Evolutionary conservation across 2,329 filamentous ascomycete genomes (phyloP).

Genomic region (Phyllosticta citribraziliensis): DNA sequence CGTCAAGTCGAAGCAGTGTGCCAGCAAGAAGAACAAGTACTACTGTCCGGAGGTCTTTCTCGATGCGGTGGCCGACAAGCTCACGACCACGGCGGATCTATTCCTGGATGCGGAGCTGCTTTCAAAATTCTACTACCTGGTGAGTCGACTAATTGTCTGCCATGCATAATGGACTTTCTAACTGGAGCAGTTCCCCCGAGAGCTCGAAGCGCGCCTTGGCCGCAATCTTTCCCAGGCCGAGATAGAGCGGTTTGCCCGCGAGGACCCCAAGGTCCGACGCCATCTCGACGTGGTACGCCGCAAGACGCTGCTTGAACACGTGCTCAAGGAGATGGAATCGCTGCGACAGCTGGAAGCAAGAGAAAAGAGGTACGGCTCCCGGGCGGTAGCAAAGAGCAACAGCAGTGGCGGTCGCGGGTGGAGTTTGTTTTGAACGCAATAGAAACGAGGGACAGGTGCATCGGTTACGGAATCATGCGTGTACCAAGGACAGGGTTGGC

Average conservation of each 20-base stretch:
- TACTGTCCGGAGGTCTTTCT: constrained; percentile 95
- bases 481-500: constrained; percentile 1
- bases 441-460: constrained; percentile 9
- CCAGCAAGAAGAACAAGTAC: constrained; percentile 79
- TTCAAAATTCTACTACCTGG: constrained; percentile 92
- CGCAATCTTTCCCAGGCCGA: constrained; percentile 68
- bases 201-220: constrained; percentile 78
- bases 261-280: constrained; percentile 79
- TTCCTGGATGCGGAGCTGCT: constrained; percentile 96
- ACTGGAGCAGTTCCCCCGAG: constrained; percentile 62
- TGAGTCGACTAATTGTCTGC: constrained; percentile 15
- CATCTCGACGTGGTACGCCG: constrained; percentile 87
- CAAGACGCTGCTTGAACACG: constrained; percentile 87
- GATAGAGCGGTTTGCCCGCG: constrained; percentile 81
- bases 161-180: not conserved
- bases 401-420: constrained; percentile 21
- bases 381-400: constrained; percentile 17
- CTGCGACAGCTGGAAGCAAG: constrained; percentile 72
- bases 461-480: not conserved
- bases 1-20: constrained; percentile 84
- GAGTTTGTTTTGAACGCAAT: constrained; percentile 21
- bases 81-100: constrained; percentile 87
- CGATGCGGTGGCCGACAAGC: constrained; percentile 91
- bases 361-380: constrained; percentile 43
- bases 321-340: constrained; percentile 91